Evolutionary conservation across 176 grass and related monocot genomes (phyloP).

Genomic region (Themeda triandra): DNA sequence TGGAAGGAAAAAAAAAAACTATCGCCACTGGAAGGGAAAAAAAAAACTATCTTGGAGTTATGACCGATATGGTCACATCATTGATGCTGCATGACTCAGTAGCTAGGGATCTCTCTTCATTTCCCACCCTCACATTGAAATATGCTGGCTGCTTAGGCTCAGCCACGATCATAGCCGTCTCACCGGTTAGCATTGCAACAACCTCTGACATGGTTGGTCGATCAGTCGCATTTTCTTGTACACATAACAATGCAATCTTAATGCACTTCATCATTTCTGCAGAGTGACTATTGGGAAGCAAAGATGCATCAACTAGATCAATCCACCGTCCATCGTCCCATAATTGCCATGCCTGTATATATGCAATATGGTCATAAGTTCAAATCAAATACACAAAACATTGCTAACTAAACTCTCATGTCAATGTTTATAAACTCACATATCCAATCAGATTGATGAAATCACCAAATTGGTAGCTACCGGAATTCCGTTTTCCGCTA

Average conservation of each 20-base stretch:
- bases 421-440: background rate
- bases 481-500: background rate
- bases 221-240: background rate
- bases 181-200: background rate
- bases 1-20: background rate
- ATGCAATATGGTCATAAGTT: background rate
- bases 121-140: background rate
- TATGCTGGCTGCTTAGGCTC: background rate
- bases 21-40: background rate
- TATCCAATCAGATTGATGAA: slow-evolving; percentile 26
- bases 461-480: background rate
- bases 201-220: background rate
- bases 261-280: background rate
- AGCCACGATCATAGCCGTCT: background rate
- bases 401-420: background rate
- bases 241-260: background rate
- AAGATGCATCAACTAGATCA: background rate
- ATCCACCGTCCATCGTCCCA: background rate
- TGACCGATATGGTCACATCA: background rate
- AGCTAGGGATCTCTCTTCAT: background rate
- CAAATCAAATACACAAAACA: background rate
- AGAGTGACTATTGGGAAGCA: background rate
- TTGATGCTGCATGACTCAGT: background rate
- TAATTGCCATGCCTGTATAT: background rate
- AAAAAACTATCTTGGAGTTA: background rate